Evolutionary conservation across 306 rosid genomes (phyloP).

Genomic region (Vigna nakashimae): DNA sequence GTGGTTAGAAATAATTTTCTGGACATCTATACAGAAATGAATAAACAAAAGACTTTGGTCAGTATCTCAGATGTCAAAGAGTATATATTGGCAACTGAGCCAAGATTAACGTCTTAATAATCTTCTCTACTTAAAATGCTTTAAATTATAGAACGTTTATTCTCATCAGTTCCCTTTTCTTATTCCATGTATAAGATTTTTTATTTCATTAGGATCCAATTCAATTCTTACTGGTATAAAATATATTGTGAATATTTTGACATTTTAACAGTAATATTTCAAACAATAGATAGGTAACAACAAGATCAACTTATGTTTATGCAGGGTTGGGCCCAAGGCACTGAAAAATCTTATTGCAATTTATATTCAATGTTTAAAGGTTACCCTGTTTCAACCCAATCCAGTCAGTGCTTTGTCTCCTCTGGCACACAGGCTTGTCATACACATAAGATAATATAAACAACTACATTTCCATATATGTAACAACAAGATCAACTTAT

Average conservation of each 20-base stretch:
- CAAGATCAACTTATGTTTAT: conserved; percentile 1
- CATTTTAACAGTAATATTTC: conserved; percentile 17
- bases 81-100: conserved; percentile 30
- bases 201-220: conserved; percentile 1
- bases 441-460: neutral
- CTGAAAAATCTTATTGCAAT: conserved; percentile 25
- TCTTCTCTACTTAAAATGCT: conserved; percentile 28
- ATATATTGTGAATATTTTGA: neutral
- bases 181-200: conserved; percentile 4
- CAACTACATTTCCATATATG: conserved; percentile 12
- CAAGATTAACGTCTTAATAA: conserved; percentile 28
- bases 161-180: conserved; percentile 12
- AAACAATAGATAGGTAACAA: conserved; percentile 20
- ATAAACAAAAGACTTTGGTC: conserved; percentile 21
- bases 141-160: conserved; percentile 24
- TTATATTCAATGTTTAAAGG: conserved; percentile 11
- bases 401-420: neutral
- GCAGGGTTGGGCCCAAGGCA: conserved; percentile 13
- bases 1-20: neutral
- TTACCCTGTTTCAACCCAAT: neutral
- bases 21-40: conserved; percentile 19
- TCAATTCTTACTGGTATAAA: neutral
- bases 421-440: conserved; percentile 4
- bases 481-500: neutral
- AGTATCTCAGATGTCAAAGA: conserved; percentile 22